Evolutionary conservation across 1,139 yeast species (phyloP).

Genomic region (Candida sojae): DNA sequence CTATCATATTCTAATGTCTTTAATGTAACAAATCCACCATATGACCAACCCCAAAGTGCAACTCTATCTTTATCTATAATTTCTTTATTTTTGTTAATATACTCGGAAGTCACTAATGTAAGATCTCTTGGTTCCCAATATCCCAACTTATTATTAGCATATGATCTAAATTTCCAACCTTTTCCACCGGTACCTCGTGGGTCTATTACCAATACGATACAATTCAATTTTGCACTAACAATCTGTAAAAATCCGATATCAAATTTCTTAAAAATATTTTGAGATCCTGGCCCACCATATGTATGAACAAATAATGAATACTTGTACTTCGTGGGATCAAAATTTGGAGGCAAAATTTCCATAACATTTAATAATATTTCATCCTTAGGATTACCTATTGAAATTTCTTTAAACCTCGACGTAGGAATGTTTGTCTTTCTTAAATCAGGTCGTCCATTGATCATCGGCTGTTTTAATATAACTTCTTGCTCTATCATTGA

Average conservation of each 20-base stretch:
- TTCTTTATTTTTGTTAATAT: constrained; percentile 50
- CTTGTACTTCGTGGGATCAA: constrained; percentile 51
- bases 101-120: constrained; percentile 61
- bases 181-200: constrained; percentile 95
- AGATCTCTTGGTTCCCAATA: constrained; percentile 88
- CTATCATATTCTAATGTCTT: constrained; percentile 72
- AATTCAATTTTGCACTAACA: constrained; percentile 66
- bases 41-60: constrained; percentile 94
- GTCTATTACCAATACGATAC: constrained; percentile 80
- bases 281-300: constrained; percentile 96
- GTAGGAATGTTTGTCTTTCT: constrained; percentile 56
- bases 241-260: constrained; percentile 67
- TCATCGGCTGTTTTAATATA: constrained; percentile 27
- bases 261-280: constrained; percentile 58
- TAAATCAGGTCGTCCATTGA: constrained; percentile 26
- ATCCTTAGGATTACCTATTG: constrained; percentile 41
- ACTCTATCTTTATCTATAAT: constrained; percentile 62
- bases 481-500: constrained; percentile 15
- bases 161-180: constrained; percentile 75
- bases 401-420: constrained; percentile 48
- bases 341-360: constrained; percentile 75
- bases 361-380: constrained; percentile 58
- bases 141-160: constrained; percentile 73
- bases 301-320: constrained; percentile 83
- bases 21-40: constrained; percentile 76